Percentiles rank a stretch among this genome's conserved stretches.
Conservation (phyloP, 2,329 filamentous ascomycete species). For the Colletotrichum karsti region DNA sequence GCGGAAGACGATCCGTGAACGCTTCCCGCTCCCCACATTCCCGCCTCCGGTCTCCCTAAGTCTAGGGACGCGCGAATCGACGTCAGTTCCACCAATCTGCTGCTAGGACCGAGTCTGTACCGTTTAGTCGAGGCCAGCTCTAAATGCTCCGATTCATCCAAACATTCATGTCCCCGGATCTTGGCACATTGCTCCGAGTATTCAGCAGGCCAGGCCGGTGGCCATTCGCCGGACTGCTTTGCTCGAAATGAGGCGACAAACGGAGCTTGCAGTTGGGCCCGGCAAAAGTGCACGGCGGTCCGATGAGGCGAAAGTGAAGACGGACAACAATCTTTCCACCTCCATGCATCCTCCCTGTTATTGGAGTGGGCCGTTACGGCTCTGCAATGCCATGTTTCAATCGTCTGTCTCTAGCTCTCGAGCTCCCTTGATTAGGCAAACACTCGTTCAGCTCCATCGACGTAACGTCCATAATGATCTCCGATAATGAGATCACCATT, state of each 20-base stretch:
- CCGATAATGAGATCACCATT: background rate
- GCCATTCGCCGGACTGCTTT: background rate
- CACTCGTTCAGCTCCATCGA: background rate
- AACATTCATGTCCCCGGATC: slow-evolving; percentile 4
- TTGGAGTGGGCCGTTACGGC: background rate
- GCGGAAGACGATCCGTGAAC: slow-evolving; percentile 27
- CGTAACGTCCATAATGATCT: background rate
- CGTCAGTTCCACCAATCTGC: slow-evolving; percentile 25
- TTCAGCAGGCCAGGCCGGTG: background rate
- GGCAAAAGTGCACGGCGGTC: background rate
- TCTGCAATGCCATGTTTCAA: slow-evolving; percentile 18
- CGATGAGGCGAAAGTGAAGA: background rate
- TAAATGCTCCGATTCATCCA: slow-evolving; percentile 7
- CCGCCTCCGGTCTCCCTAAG: slow-evolving; percentile 9
- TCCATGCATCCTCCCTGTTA: slow-evolving; percentile 15
- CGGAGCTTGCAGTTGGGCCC: background rate
- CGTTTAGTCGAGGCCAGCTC: background rate
- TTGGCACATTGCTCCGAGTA: slow-evolving; percentile 16
- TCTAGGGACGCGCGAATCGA: slow-evolving; percentile 7
- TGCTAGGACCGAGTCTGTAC: slow-evolving; percentile 1
- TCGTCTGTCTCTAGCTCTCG: background rate
- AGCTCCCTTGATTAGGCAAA: background rate
- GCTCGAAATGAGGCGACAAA: slow-evolving; percentile 7
- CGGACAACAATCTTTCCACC: background rate
- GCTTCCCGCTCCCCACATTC: slow-evolving; percentile 28